These are phyloP conservation scores for Climacium dendroides DNA, from an alignment of 225 moss, liverwort and hornwort species.

Conservation along the genomic window DNA sequence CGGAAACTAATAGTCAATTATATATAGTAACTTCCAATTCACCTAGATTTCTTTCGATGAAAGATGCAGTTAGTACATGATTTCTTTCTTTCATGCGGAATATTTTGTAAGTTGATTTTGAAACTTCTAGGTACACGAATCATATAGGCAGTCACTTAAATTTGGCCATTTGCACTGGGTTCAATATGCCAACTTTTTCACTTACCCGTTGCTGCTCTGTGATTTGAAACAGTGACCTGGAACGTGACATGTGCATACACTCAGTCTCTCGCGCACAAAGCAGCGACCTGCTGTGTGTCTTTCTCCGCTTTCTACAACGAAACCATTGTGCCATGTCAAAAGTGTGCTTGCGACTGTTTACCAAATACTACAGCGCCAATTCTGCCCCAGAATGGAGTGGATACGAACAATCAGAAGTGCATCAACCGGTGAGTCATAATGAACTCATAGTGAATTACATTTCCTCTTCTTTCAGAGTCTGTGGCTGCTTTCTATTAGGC, in stretches of 20 bases:
- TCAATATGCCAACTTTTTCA: not conserved
- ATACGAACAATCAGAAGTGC: constrained; percentile 29
- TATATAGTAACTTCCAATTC: not conserved
- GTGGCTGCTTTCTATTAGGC: not conserved
- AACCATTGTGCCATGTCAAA: constrained; percentile 35
- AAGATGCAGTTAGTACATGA: not conserved
- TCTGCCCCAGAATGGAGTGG: constrained; percentile 15
- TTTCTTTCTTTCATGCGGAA: not conserved
- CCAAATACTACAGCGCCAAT: constrained; percentile 6
- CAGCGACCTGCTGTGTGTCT: constrained; percentile 44
- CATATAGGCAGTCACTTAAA: no score
- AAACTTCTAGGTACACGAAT: not conserved
- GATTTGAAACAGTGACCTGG: constrained; percentile 42
- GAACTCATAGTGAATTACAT: not conserved
- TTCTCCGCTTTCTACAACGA: constrained; percentile 52
- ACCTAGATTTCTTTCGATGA: not conserved
- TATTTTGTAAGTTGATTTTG: not conserved
- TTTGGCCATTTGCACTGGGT: not conserved
- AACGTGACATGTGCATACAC: constrained; percentile 35
- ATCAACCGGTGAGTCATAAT: constrained; percentile 16
- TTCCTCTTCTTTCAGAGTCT: not conserved
- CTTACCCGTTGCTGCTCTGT: not conserved
- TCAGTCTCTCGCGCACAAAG: constrained; percentile 20
- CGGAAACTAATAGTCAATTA: not conserved
- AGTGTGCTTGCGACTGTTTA: constrained; percentile 41